Evolutionary conservation across 139 green algal species (phyloP), one percentile per base, ranked within the genome.

Genomic region (Astrephomene gubernaculifera): DNA sequence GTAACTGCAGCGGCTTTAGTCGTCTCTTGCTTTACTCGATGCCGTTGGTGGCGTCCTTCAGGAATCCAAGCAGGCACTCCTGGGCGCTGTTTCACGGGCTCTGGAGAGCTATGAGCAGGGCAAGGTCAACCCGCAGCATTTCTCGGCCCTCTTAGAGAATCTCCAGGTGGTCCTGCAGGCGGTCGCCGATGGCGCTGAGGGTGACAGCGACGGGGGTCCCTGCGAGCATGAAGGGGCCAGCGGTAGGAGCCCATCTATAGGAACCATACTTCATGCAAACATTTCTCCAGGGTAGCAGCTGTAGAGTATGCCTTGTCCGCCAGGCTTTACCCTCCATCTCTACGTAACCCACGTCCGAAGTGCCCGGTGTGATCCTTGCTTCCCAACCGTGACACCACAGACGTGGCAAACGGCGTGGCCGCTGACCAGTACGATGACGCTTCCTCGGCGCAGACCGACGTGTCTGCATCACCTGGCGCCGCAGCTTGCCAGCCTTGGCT

Each of bases 101-200:
- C 29, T 83, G 0, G 76, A 83, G 33, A 60, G 39, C 38, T 83
- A 83, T 27, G 76, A 83, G 44, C 17, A 36, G 17, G 71, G 71
- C 45, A 80, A 80, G 44, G 9, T 80, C 17, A 35, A 80, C 53
- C 71, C 71, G 7, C 31, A 49, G 14, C n/a, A 64, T 14, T 44
- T 80, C 31, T 67, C 45, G 1, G 29, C 71, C 10, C n/a, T 80
- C 7, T 36, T 80, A 21, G 71, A 80, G 49, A 45, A 80, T 7
- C 24, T 80, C 31, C 71, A 80, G 19, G 44, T 80, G 5, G 71
- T 80, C 21, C 45, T 80, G 14, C 45, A 80, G 45, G 71, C 71
- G 31, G 71, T 65, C 31, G 71, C n/a, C 6, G 71, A 45, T 35
- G 45, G 6, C 21, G 63, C 49, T 12, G 49, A 57, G 49, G 36